A percentile compares a stretch with the other conserved stretches of the same genome.
These are phyloP conservation scores for Pogostemon cablin DNA, from an alignment of 257 asterid genomes.

Conservation along the genomic window DNA sequence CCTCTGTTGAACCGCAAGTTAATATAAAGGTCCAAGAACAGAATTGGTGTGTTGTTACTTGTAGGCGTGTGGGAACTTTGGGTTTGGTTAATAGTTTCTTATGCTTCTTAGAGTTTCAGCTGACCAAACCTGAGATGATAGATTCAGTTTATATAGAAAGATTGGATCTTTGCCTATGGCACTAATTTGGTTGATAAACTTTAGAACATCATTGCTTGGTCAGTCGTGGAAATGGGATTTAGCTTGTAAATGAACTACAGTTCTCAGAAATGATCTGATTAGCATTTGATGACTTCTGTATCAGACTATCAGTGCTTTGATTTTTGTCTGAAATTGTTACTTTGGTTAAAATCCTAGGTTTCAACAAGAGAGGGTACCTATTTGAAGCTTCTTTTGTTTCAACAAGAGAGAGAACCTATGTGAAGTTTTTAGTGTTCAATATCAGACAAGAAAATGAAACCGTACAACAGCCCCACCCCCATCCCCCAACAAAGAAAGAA, in stretches of 20 bases:
- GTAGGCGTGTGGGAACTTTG: background rate
- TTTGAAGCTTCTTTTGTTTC: background rate
- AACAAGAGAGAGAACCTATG: background rate
- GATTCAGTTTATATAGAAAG: background rate
- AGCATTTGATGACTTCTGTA: background rate
- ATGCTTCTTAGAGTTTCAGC: conserved; percentile 8
- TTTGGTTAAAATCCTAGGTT: background rate
- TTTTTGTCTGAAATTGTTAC: background rate
- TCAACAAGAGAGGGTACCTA: background rate
- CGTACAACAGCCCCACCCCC: background rate
- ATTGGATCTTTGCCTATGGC: conserved; percentile 16
- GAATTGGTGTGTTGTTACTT: background rate
- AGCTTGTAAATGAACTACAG: background rate
- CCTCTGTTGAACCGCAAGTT: background rate
- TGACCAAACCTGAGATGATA: background rate
- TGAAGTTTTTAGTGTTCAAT: background rate
- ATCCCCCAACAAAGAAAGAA: too few relatives aligned
- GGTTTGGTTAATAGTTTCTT: background rate
- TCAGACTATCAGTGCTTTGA: background rate
- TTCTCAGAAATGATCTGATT: background rate
- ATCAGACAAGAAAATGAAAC: background rate
- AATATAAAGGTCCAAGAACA: background rate
- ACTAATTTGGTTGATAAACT: background rate
- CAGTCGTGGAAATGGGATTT: background rate
- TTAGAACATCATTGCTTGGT: background rate